Percentiles rank a stretch among this genome's conserved stretches.
phyloP scores from a whole-genome alignment of 106 monocot species.

The Dioscorea dumetorum region DNA sequence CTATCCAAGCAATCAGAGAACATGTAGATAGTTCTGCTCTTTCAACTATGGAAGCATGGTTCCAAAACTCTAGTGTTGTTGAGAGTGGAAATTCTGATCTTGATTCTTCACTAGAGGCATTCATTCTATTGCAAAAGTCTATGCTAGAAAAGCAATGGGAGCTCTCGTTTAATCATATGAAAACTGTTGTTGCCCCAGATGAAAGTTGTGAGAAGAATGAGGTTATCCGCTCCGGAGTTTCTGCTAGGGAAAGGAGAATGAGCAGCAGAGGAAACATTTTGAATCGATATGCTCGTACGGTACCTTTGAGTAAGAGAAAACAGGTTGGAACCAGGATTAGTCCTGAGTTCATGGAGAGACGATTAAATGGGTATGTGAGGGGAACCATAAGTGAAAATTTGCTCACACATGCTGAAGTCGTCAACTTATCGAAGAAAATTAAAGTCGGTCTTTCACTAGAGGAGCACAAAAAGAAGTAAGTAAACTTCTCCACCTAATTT shows the following conservation, averaged over 20 bases:
- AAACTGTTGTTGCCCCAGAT: conserved; percentile 4
- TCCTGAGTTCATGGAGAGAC: conserved; percentile 30
- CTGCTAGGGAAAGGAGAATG: conserved; percentile 62
- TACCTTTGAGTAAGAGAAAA: conserved; percentile 4
- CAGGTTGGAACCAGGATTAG: conserved; percentile 16
- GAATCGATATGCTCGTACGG: conserved; percentile 6
- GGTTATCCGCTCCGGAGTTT: conserved; percentile 61
- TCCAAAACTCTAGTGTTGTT: conserved; percentile 9
- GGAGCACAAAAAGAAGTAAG: conserved; percentile 51
- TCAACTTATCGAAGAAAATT: conserved; percentile 46
- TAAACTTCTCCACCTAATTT: not conserved
- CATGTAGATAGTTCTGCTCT: conserved; percentile 30
- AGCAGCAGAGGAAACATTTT: conserved; percentile 18
- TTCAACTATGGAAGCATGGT: conserved; percentile 20
- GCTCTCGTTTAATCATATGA: conserved; percentile 43
- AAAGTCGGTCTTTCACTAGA: conserved; percentile 43
- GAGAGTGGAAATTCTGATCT: conserved; percentile 31
- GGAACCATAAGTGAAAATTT: conserved; percentile 45
- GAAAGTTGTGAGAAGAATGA: conserved; percentile 15
- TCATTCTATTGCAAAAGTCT: conserved; percentile 81
- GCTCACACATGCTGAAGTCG: conserved; percentile 65
- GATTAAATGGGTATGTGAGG: conserved; percentile 36
- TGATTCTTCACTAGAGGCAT: conserved; percentile 72
- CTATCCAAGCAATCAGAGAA: conserved; percentile 56
- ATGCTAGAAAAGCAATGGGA: conserved; percentile 98